Evolutionary conservation across 805 yeast species (phyloP).

Genomic region (Kuraishia hungarica): DNA sequence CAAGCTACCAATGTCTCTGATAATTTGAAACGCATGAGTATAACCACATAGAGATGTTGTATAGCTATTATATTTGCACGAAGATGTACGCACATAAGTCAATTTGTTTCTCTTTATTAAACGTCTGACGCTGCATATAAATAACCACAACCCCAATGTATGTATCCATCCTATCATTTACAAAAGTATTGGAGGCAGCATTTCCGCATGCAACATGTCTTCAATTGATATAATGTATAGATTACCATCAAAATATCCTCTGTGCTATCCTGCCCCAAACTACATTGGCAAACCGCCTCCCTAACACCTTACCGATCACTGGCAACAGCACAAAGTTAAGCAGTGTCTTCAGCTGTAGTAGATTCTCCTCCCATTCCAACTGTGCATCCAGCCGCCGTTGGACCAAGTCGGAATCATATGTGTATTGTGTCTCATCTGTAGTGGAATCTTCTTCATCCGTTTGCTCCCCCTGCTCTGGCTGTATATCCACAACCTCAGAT

Average conservation of each 20-base stretch:
- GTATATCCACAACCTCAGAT: neutral
- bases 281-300: conserved; percentile 45
- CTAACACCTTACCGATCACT: conserved; percentile 55
- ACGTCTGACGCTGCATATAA: no score
- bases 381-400: conserved; percentile 33
- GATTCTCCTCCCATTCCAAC: conserved; percentile 66
- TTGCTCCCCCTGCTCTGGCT: neutral
- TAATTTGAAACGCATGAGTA: neutral
- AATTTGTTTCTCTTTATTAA: no score
- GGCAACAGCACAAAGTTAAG: conserved; percentile 57
- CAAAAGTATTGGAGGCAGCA: no score
- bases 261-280: conserved; percentile 23
- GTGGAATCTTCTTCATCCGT: neutral
- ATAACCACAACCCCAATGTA: no score
- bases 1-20: conserved; percentile 1
- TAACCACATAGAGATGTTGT: neutral
- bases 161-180: no score
- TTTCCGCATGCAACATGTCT: no score
- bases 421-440: conserved; percentile 17
- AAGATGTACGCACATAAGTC: no score
- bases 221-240: no score
- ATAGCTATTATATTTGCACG: no score
- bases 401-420: conserved; percentile 21
- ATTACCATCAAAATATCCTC: conserved; percentile 6
- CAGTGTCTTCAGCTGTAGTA: conserved; percentile 49